Percentiles rank a stretch among this genome's conserved stretches.
These are phyloP conservation scores for Cytospora paraplurivora DNA, from an alignment of 2,329 filamentous ascomycete genomes.

Conservation along the genomic window DNA sequence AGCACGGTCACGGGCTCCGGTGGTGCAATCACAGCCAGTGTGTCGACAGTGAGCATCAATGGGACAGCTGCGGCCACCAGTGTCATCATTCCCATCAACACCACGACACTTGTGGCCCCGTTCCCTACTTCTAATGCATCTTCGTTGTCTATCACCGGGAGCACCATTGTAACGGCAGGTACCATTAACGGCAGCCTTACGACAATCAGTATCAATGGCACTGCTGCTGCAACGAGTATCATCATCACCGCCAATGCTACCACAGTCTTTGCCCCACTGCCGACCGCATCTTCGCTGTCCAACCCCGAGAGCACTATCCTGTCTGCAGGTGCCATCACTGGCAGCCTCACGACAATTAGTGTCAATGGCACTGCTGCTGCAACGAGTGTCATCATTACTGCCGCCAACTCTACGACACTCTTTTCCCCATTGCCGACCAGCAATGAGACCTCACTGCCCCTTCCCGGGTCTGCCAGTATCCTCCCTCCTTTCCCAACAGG, in stretches of 20 bases:
- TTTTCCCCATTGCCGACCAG: constrained; percentile 16
- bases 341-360: constrained; percentile 21
- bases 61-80: constrained; percentile 14
- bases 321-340: constrained; percentile 19
- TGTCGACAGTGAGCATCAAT: constrained; percentile 15
- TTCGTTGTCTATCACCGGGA: constrained; percentile 6
- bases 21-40: constrained; percentile 11
- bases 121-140: constrained; percentile 17
- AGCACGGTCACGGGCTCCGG: not conserved
- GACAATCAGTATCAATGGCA: constrained; percentile 24
- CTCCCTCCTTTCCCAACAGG: constrained; percentile 8
- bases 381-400: constrained; percentile 24
- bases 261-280: constrained; percentile 22
- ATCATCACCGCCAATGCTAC: constrained; percentile 21
- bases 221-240: constrained; percentile 24
- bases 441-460: constrained; percentile 5
- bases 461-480: constrained; percentile 7
- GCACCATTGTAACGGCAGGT: constrained; percentile 5
- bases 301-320: constrained; percentile 7
- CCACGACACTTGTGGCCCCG: constrained; percentile 17
- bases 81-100: constrained; percentile 11
- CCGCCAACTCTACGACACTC: constrained; percentile 22
- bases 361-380: constrained; percentile 25
- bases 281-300: constrained; percentile 1
- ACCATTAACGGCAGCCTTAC: constrained; percentile 20